Evolutionary conservation across 2,329 filamentous ascomycete genomes (phyloP), one percentile per base, ranked within the genome.

Genomic region (Penicillium digitatum): DNA sequence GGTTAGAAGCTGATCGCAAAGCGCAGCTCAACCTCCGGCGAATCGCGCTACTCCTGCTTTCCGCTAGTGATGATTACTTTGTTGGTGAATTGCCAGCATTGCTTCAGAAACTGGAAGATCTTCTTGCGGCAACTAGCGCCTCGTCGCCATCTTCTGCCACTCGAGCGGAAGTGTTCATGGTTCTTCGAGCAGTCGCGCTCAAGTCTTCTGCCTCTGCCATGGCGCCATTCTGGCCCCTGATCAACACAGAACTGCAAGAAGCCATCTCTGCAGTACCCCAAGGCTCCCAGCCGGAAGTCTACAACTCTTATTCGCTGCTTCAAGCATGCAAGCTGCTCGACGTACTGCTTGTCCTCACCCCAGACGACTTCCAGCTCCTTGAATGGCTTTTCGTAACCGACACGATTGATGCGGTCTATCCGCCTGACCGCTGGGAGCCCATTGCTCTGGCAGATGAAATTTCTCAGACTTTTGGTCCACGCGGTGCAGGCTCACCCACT

Each of bases 371-470:
- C 74, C 94, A 97, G 72, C 82, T 97, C n/a, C 88, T 95, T 66
- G 90, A 96, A 77, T 99, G 94, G 94, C 83, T 97, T 4, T 99
- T 96, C 72, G 87, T 99, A 52, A 95, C 91, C 1, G 94, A 99
- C 73, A 97, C 93, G 14, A 92, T 96, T 61, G 94, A 99, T 66
- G 92, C 94, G 1, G 89, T 99, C 32, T 95, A 99, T 73, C 86
- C 89, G 12, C 86, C 90, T 0, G 76, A 84, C 14, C 77, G 79
- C 48, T 87, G 87, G 75, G 81, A 85, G 57, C 82, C 90, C 1
- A 78, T 88, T 3, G 90, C 90, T 3, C 81, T 97, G 5, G 87
- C 89, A 0, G 94, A 97, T 64, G 89, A 94, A 66, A 79, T 96
- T 9, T 87, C 89, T 0, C 89, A 95, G 62, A 86, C 87, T 53